Base-by-base conservation (phyloP, 108 stramenopile genomes). In the Fistulifera solaris region DNA sequence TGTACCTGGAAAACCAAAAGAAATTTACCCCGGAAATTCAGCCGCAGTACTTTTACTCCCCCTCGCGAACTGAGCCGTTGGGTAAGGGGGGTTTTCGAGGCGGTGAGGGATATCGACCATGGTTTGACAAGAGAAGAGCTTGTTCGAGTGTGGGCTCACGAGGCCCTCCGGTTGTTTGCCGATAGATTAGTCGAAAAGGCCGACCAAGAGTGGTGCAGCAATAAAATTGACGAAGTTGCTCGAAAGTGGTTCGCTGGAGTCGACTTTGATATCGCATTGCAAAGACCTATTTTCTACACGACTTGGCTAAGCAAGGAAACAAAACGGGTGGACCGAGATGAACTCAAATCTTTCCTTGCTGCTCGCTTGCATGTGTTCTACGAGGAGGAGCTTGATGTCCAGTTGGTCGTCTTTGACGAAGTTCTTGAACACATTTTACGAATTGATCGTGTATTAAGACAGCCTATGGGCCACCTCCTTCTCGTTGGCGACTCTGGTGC, bases 21-120 rank as follows among this genome's bases (percentile, higher is more conserved):
- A 74, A 66, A 55, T 99, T 98, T 62, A 94, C 71, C 15, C 65
- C 94, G 21, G 75, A 82, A 23, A 74, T 79, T 62, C 85, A 85
- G 43, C 96, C 97, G 11, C 98, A 99, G 59, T 99, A 98, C 70
- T 93, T 99, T 49, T 99, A 99, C 65, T 96, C 95, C 1, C 96
- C 99, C 7, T n/a, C 82, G 99, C 21, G 99, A 99, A 74, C 72
- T 99, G 35, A 93, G 85, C 17, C 76, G 99, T 31, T 99, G 99
- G 99, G 93, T 97, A 19, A 68, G 97, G 17, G 97, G 95, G 8
- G 75, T 99, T 49, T 93, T 96, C 50, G 98, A 97, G 57, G 85
- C 96, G 2, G 75, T 98, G 19, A 82, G 77, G 3, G 66, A 84
- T 48, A 68, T 81, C 58, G 89, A 90, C 43, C 73, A 76, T 52